A percentile compares a stretch with the other conserved stretches of the same genome.
Evolutionary conservation across 2,329 filamentous ascomycete species (phyloP).

Genomic region (Colletotrichum simmondsii): DNA sequence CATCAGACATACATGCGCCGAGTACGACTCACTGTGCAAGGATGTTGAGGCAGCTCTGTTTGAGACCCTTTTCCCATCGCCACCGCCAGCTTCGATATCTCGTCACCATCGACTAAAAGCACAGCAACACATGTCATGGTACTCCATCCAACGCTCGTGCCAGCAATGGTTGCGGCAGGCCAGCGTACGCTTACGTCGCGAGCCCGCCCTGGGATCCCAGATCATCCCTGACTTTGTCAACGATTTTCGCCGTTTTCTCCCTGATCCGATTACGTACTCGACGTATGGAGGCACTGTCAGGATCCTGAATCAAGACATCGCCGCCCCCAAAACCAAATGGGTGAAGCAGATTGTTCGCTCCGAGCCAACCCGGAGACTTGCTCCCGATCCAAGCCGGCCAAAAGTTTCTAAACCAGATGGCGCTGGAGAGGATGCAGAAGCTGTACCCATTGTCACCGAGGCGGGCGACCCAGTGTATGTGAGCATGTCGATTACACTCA

Average conservation of each 20-base stretch:
- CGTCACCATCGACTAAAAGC: slow-evolving; percentile 27
- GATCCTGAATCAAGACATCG: slow-evolving; percentile 1
- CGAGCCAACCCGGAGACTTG: not conserved
- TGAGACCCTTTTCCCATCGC: slow-evolving; percentile 24
- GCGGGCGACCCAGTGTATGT: slow-evolving; percentile 13
- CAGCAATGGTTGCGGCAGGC: slow-evolving; percentile 18
- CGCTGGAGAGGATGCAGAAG: not conserved
- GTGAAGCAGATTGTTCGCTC: not conserved
- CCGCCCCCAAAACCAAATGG: slow-evolving; percentile 3
- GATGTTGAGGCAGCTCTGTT: slow-evolving; percentile 26
- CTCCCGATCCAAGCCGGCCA: not conserved
- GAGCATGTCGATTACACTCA: slow-evolving; percentile 10
- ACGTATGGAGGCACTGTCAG: slow-evolving; percentile 28
- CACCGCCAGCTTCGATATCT: slow-evolving; percentile 12
- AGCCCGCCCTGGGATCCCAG: not conserved
- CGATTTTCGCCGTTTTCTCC: slow-evolving; percentile 32
- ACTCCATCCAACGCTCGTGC: slow-evolving; percentile 27
- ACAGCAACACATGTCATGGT: slow-evolving; percentile 31
- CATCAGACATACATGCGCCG: slow-evolving; percentile 4
- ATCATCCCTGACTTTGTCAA: slow-evolving; percentile 26
- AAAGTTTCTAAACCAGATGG: not conserved
- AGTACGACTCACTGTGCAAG: slow-evolving; percentile 10
- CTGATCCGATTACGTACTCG: slow-evolving; percentile 25
- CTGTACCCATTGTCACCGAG: slow-evolving; percentile 11
- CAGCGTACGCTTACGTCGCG: not conserved